Percentiles rank a stretch among this genome's conserved stretches.
Evolutionary conservation across 2,329 filamentous ascomycete species (phyloP).

Genomic region (Diaporthe ilicicola): DNA sequence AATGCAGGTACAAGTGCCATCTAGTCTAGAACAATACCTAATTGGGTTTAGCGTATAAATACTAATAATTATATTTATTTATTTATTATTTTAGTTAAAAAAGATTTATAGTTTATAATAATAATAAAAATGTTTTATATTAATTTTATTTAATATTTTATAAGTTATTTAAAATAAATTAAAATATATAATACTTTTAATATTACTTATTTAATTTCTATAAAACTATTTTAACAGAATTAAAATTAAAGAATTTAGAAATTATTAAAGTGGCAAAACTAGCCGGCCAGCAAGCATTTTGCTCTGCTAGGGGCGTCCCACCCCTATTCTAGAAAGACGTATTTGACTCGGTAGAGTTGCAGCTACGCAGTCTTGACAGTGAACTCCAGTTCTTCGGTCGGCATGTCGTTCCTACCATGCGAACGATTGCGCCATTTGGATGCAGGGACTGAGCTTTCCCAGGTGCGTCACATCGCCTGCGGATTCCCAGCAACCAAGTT

Average conservation of each 20-base stretch:
- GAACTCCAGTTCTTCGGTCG: not conserved
- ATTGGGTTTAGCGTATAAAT: not conserved
- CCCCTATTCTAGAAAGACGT: not conserved
- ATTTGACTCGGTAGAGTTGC: not conserved
- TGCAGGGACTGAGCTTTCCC: conserved; percentile 14
- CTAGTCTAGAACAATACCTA: too few relatives aligned
- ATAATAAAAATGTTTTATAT: too few relatives aligned
- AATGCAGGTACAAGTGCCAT: not conserved
- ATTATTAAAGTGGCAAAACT: too few relatives aligned
- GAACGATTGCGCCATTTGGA: conserved; percentile 12
- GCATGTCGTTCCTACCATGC: conserved; percentile 1
- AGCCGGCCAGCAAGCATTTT: not conserved
- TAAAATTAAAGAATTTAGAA: too few relatives aligned
- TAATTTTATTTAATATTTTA: not conserved
- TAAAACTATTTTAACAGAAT: too few relatives aligned
- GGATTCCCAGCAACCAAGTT: conserved; percentile 7
- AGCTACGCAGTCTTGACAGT: not conserved
- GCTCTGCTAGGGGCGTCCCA: too few relatives aligned
- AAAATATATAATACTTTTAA: not conserved
- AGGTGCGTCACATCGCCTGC: conserved; percentile 24
- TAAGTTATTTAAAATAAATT: not conserved
- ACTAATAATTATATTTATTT: not conserved
- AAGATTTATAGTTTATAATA: too few relatives aligned
- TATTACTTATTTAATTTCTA: not conserved
- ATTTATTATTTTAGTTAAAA: too few relatives aligned